Evolutionary conservation across 257 asterid species (phyloP).

Genomic region (Rhazya stricta): DNA sequence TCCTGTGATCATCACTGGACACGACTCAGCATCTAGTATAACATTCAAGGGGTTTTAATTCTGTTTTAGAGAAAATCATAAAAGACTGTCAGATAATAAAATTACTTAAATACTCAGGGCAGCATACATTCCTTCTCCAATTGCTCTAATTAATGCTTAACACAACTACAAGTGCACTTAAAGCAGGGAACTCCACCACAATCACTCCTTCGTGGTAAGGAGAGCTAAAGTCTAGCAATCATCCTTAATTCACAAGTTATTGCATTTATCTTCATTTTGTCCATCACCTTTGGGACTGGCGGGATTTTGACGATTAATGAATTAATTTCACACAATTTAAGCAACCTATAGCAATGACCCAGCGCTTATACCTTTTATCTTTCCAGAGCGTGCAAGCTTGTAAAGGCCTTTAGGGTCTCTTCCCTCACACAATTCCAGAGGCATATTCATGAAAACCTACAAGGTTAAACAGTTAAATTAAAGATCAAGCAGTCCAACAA

Average conservation of each 20-base stretch:
- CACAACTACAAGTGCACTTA: neutral
- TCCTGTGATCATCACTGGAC: neutral
- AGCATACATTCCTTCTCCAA: neutral
- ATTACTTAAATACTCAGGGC: neutral
- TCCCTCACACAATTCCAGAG: slow-evolving; percentile 78
- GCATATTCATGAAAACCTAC: slow-evolving; percentile 89
- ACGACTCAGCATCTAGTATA: neutral
- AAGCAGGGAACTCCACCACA: neutral
- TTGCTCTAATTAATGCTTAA: neutral
- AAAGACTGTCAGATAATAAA: neutral
- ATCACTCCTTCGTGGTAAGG: neutral
- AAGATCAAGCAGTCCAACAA: neutral
- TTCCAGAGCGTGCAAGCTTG: slow-evolving; percentile 96
- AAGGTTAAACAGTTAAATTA: slow-evolving; percentile 3
- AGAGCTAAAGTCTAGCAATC: neutral
- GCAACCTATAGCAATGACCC: neutral
- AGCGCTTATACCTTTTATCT: slow-evolving; percentile 57
- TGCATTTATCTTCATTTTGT: neutral
- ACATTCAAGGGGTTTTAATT: neutral
- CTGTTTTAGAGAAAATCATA: neutral
- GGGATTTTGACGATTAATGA: neutral
- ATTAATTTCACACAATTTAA: neutral
- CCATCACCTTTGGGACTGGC: neutral
- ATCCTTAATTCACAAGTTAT: neutral
- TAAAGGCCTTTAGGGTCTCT: slow-evolving; percentile 98